Evolutionary conservation across 2,329 filamentous ascomycete species (phyloP), one percentile per base, ranked within the genome.

Genomic region (Fusarium citri): DNA sequence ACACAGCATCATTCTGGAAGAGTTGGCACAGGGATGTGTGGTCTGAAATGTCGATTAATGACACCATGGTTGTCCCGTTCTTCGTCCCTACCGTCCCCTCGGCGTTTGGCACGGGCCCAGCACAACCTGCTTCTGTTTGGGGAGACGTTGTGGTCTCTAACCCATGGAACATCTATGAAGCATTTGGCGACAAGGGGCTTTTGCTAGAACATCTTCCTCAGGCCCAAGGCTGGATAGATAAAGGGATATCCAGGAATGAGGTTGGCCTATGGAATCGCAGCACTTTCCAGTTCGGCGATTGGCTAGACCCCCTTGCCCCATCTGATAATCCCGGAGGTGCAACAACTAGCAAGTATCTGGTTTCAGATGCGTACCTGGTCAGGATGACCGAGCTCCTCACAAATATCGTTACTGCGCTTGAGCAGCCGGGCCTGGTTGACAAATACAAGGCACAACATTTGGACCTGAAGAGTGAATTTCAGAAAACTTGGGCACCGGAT

Each of bases 321-420:
- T 73, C 79, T 1, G 76, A 80, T 3, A 63, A 77, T 4, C 79
- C 84, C 0, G 79, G 76, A 0, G 66, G 66, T 9, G 81, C 80
- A 2, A 80, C 77, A 0, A 85, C 83, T 0, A 72, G 79, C 45
- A 67, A 74, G 1, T 72, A 74, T 22, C 77, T 83, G 1, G 82
- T 85, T 1, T 81, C 83, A 1, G 82, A 86, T 62, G 82, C 82
- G 4, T 85, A 83, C 66, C 77, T 85, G 6, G 77, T 84, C 1
- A 78, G 79, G 46, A 80, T 84, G 37, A 83, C 81, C 0, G 71
- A 74, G 6, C 48, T 81, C 0, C 69, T 84, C 4, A 69, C 73
- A 2, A 71, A 78, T 16, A 80, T 84, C 14, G 77, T 78, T 1
- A 57, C 61, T 0, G 69, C 71, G 1, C 72, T 84, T 0, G 76